Conservation (phyloP, 345 rosid genomes). For the Acer saccharum region DNA sequence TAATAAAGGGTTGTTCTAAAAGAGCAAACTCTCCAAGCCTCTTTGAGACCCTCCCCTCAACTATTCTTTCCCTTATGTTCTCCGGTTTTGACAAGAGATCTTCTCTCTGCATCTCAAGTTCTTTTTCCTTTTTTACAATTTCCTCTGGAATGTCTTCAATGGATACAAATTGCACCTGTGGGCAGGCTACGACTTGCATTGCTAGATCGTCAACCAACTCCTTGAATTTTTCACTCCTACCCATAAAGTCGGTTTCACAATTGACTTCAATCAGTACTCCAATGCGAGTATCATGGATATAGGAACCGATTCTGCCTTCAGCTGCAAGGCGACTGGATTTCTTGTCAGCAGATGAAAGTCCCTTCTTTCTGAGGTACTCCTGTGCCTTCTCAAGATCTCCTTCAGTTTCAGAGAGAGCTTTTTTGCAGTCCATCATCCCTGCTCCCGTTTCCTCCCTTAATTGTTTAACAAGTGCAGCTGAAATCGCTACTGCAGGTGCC, state of each 20-base stretch:
- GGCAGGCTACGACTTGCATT: slow-evolving; percentile 91
- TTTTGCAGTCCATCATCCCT: slow-evolving; percentile 99
- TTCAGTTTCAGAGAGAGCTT: slow-evolving; percentile 84
- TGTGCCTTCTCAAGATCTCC: slow-evolving; percentile 95
- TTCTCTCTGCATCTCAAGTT: slow-evolving; percentile 92
- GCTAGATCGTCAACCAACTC: slow-evolving; percentile 89
- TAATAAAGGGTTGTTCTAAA: slow-evolving; percentile 77
- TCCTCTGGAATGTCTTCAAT: slow-evolving; percentile 65
- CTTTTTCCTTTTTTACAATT: slow-evolving; percentile 65
- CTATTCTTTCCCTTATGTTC: slow-evolving; percentile 82
- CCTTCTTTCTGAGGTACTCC: slow-evolving; percentile 93
- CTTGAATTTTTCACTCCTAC: slow-evolving; percentile 86
- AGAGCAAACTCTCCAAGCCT: slow-evolving; percentile 84
- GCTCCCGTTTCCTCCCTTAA: slow-evolving; percentile 97
- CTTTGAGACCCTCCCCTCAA: slow-evolving; percentile 84
- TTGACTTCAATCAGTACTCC: slow-evolving; percentile 93
- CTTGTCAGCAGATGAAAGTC: slow-evolving; percentile 90
- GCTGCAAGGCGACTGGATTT: slow-evolving; percentile 94
- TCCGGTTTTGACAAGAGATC: slow-evolving; percentile 87
- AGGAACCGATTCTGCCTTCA: slow-evolving; percentile 92
- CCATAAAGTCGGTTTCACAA: slow-evolving; percentile 94
- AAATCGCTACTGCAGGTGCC: slow-evolving; percentile 51
- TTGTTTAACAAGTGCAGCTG: slow-evolving; percentile 90
- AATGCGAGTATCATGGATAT: slow-evolving; percentile 87
- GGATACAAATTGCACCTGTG: slow-evolving; percentile 77